Evolutionary conservation across 495 filamentous ascomycete genomes (phyloP).

Genomic region (Tuber borchii): DNA sequence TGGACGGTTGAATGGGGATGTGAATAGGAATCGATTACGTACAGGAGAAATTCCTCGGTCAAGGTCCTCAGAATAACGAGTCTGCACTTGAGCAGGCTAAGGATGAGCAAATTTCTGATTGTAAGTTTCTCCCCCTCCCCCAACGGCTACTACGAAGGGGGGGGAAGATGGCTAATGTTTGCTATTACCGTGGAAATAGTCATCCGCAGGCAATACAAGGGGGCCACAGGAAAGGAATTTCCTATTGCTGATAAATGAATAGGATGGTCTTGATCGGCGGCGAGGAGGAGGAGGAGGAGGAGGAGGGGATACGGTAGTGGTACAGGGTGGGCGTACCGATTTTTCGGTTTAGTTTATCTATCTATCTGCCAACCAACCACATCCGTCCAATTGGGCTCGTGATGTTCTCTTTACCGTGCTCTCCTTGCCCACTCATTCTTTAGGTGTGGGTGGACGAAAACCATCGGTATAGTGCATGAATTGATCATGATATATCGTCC

Average conservation of each 20-base stretch:
- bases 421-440: not conserved
- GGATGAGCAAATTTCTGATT: conserved; percentile 60
- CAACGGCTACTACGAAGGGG: not conserved
- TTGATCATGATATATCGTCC: not conserved
- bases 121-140: conserved; percentile 17
- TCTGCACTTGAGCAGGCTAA: conserved; percentile 66
- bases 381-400: not conserved
- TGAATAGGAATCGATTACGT: conserved; percentile 58
- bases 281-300: not conserved
- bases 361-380: not conserved
- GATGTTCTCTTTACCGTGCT: not conserved
- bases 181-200: conserved; percentile 29
- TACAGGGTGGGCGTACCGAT: not conserved
- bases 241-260: conserved; percentile 59
- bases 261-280: not conserved
- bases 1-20: not conserved
- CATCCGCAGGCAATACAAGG: conserved; percentile 60
- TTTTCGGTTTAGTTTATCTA: not conserved
- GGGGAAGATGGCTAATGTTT: conserved; percentile 28
- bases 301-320: not conserved
- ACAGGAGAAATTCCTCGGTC: conserved; percentile 60
- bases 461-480: not conserved
- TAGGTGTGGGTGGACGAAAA: not conserved
- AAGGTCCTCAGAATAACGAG: conserved; percentile 64
- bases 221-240: conserved; percentile 55